Evolutionary conservation across 176 grass and related monocot genomes (phyloP), one percentile per base, ranked within the genome.

Genomic region (Olyra latifolia): DNA sequence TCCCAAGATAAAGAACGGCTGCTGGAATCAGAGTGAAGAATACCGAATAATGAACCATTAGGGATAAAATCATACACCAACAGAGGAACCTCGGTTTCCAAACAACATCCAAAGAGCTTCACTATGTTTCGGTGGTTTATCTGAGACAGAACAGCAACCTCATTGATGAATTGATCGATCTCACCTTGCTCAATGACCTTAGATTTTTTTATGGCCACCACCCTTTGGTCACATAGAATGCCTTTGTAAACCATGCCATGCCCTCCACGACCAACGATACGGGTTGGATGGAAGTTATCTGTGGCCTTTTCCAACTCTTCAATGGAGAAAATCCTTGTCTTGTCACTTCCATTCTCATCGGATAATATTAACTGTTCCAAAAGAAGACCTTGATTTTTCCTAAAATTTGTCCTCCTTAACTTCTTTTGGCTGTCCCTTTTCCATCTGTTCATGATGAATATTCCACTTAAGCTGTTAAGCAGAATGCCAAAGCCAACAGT

Each of bases 331-430:
- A 72, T 53, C 15, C 7, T 72, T 2, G 27, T 81, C 3, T 68
- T n/a, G n/a, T n/a, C n/a, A n/a, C n/a, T n/a, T n/a, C n/a, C n/a
- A n/a, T n/a, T n/a, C n/a, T n/a, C n/a, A n/a, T n/a, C n/a, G n/a
- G n/a, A n/a, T n/a, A n/a, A n/a, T n/a, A n/a, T n/a, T n/a, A n/a
- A n/a, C n/a, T n/a, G n/a, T n/a, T n/a, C n/a, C n/a, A n/a, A n/a
- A n/a, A n/a, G n/a, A n/a, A n/a, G n/a, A n/a, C n/a, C 85, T 35
- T 81, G 62, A 40, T 87, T 87, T 7, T 87, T 50, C 1, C 0
- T 23, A 4, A 87, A 87, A 46, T 81, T 44, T 7, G 56, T 87
- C 39, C 41, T 75, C 8, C 43, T 57, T 11, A 46, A n/a, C 46
- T 71, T 55, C 52, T 46, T 78, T 44, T 77, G 41, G 10, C 32